Base-by-base conservation (phyloP, 1,284 basidiomycete species). In the Schizophyllum commune region DNA sequence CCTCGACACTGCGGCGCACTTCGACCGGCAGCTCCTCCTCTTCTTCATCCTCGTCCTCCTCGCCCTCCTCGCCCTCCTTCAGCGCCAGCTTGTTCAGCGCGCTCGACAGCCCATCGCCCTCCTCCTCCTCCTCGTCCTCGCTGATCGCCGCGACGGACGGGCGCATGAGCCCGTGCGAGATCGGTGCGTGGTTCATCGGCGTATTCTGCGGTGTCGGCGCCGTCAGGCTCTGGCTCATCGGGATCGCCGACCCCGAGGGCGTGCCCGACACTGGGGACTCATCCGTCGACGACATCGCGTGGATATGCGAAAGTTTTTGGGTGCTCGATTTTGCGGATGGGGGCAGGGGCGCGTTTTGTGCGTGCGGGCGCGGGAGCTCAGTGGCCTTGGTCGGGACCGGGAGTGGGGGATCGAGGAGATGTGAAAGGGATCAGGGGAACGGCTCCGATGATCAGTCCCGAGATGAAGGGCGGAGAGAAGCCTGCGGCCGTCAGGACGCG, bases 1-100 rank as follows among this genome's bases (percentile, higher is more conserved):
- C 96, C 77, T 96, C 92, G 70, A 98, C 80, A 69, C 88, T 91
- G 72, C 88, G 82, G 77, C 92, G 93, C 68, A 96, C 86, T 61
- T 89, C 85, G 56, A 81, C 76, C 13, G 96, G 92, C 56, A 98
- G 84, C 69, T 81, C 84, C 80, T 98, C 94, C 39, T 47, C 39
- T 8, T 47, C 39, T 17, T 47, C 39, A 3, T 47, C 39, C 13
- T 17, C 34, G 34, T 39, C 34, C 34, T 39, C 34, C 34, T 39
- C 34, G 13, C 13, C 39, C 13, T 17, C 39, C 13, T 47, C 39
- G 39, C 17, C 39, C 39, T 17, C 39, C 39, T 47, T 47, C 13
- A 47, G 39, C 13, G 39, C 39, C 39, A 47, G 39, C 39, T 47
- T 47, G 39, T 47, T 47, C 13, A 47, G 39, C 39, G 39, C 39